Base-by-base conservation (phyloP, 257 asterid genomes). In the Solanum dulcamara region DNA sequence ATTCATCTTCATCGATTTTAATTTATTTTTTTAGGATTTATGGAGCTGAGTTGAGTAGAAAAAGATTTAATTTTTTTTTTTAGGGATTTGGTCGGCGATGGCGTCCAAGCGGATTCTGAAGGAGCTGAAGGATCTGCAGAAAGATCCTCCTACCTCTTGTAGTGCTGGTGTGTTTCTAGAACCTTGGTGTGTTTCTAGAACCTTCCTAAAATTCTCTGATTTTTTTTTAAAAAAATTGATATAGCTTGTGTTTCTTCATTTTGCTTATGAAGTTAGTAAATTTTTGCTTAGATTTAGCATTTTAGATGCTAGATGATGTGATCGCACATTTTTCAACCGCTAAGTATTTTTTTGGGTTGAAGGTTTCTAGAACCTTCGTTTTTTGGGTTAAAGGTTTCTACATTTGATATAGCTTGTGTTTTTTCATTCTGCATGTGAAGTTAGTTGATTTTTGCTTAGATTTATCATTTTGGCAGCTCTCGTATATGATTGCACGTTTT, bases 101-200 rank as follows among this genome's bases (percentile, higher is more conserved):
- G 85, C 80, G 60, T 83, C 81, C 33, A 83, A 66, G 80, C 46
- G 85, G 60, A 83, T 83, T 64, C 64, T 83, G 42, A 83, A 83
- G 30, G 85, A 83, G 80, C 85, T 82, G 20, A 40, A 82, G 77
- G 77, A 60, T 82, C 59, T 82, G 17, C 40, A 37, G 85, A 82
- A 82, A 66, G 85, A 83, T 83, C 85, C 85, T 83, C 85, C 66
- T 64, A 33, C 44, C 11, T 83, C 62, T 66, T 83, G 85, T 66
- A 83, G 64, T 32, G 35, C 62, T 64, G 85, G 85, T 83, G n/a
- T 18, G 48, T 62, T 77, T 77, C 46, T 33, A 68, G 77, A 32
- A 68, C 46, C 77, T 32, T 66, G 42, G 8, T 38, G 7, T 5
- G 11, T 53, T 53, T 53, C 75, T 67, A 67, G 44, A 67, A 67